Evolutionary conservation across 768 basidiomycete species (phyloP), one percentile per base, ranked within the genome.

Genomic region (Kondoa malvinella): DNA sequence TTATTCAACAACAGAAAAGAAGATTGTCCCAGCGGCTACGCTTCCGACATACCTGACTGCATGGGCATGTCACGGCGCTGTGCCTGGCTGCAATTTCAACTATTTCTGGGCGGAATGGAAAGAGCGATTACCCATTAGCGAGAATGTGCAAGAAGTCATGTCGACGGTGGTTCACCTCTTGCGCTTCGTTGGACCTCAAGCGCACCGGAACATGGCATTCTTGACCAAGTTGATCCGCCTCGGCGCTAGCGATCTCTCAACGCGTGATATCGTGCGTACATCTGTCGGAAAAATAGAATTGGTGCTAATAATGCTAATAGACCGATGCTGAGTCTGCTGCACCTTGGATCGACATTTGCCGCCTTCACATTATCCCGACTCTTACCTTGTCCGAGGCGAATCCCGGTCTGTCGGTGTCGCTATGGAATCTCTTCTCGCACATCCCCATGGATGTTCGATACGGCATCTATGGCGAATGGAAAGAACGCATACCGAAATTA

Each of bases 391-490:
- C 90, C 68, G 83, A 85, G 32, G 86, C 86, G 40, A 91, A 92
- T 73, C 87, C 90, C 4, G 87, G 90, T 27, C 89, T 87, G 76
- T 88, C 89, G 30, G 86, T 87, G 58, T 92, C 96, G 73, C 81
- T 96, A 4, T 99, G 95, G 95, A 84, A 85, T 68, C 84, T 97
- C 64, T 82, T 97, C 61, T 81, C 84, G 56, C 83, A 84, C 70
- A 89, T 86, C 75, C 86, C 88, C 67, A 85, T 85, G 65, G 83
- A 85, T 3, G 79, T 82, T 27, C 88, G 95, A 8, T 99, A 91
- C 87, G 82, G 82, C 60, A 80, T 99, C 33, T 99, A 99, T 74
- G 95, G 92, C 56, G 92, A 96, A 79, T 97, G 95, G 95, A 87
- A 87, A 76, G 80, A 83, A 40, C 79, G 79, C 59, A 81, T 79